Conservation (phyloP, 176 grass and related monocot species). For the Ampelocalamus luodianensis region DNA sequence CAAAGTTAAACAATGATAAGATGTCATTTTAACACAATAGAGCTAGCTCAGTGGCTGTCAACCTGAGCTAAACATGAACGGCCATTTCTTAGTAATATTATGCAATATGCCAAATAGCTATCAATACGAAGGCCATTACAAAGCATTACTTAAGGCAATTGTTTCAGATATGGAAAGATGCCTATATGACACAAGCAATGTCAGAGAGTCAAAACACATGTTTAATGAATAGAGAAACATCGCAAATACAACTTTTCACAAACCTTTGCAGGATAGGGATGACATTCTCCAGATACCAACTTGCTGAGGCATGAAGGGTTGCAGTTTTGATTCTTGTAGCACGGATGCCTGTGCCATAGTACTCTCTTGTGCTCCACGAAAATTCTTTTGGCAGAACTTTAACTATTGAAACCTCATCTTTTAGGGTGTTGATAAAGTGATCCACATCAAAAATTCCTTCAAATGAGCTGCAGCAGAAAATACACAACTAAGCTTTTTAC, state of each 20-base stretch:
- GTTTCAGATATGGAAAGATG: background rate
- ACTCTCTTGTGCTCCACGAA: slow-evolving; percentile 95
- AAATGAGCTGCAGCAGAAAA: slow-evolving; percentile 68
- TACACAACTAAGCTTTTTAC: background rate
- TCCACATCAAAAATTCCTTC: slow-evolving; percentile 88
- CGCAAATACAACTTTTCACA: slow-evolving; percentile 24
- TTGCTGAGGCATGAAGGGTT: slow-evolving; percentile 78
- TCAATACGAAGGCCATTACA: background rate
- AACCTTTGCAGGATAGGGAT: slow-evolving; percentile 85
- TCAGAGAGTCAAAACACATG: background rate
- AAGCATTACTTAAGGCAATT: background rate
- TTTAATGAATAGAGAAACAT: background rate
- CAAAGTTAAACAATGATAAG: slow-evolving; percentile 28
- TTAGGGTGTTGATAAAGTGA: slow-evolving; percentile 72
- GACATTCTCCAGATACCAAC: slow-evolving; percentile 96
- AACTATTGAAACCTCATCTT: slow-evolving; percentile 74
- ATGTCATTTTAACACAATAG: background rate
- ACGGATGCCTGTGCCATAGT: slow-evolving; percentile 79
- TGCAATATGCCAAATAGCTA: background rate
- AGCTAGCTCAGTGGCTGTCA: background rate
- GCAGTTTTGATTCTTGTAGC: slow-evolving; percentile 92
- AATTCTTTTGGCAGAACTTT: slow-evolving; percentile 72
- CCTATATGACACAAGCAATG: background rate
- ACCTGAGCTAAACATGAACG: background rate
- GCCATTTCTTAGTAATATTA: slow-evolving; percentile 6